phyloP scores from a whole-genome alignment of 139 green algal genomes.

The Chlamydomonas sp. region DNA sequence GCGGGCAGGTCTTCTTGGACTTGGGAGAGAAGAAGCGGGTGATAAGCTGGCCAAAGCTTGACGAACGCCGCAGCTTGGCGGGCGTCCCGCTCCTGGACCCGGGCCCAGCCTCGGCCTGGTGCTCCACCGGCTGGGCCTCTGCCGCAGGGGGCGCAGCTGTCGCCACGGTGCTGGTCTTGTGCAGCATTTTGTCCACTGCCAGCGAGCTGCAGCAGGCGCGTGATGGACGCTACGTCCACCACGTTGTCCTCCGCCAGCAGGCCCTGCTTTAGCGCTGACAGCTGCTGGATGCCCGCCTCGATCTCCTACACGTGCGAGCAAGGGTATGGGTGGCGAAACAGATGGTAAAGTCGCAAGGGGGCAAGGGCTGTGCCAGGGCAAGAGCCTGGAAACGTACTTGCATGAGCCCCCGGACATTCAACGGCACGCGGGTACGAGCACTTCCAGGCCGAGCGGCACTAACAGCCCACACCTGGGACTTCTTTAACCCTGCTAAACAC shows the following conservation, averaged over 20 bases:
- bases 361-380: too few relatives aligned
- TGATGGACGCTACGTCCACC: slow-evolving; percentile 29
- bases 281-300: slow-evolving; percentile 25
- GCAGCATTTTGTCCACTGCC: slow-evolving; percentile 26
- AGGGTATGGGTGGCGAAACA: not conserved
- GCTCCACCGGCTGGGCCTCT: not conserved
- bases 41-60: too few relatives aligned
- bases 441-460: too few relatives aligned
- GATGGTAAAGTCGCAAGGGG: not conserved
- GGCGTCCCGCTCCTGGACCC: too few relatives aligned
- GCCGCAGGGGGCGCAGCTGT: not conserved
- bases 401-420: too few relatives aligned
- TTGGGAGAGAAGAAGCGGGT: too few relatives aligned
- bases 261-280: slow-evolving; percentile 11
- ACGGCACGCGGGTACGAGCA: too few relatives aligned
- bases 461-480: too few relatives aligned
- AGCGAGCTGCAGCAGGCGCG: slow-evolving; percentile 20
- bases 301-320: not conserved
- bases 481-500: too few relatives aligned
- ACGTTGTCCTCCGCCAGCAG: slow-evolving; percentile 32
- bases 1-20: too few relatives aligned
- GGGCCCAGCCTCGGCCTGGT: not conserved
- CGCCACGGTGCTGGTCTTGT: slow-evolving; percentile 2
- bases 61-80: too few relatives aligned
- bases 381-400: too few relatives aligned